phyloP scores from a whole-genome alignment of 2,329 filamentous ascomycete genomes.

The Hirsutella rhossiliensis region DNA sequence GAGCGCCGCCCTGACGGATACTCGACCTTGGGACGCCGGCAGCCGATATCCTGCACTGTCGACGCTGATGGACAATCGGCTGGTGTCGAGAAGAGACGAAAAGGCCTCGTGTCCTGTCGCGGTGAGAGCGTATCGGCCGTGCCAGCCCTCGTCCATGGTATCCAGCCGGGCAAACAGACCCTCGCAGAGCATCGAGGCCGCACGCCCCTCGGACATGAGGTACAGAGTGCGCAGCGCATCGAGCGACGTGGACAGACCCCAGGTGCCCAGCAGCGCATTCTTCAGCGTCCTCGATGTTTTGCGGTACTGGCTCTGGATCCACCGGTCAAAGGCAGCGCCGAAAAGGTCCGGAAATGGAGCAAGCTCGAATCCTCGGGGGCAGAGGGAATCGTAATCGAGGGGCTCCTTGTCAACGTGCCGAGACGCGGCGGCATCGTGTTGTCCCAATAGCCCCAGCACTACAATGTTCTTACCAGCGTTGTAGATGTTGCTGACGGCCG shows the following conservation, averaged over 20 bases:
- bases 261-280: slow-evolving; percentile 54
- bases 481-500: slow-evolving; percentile 61
- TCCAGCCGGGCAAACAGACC: slow-evolving; percentile 69
- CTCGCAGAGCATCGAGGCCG: slow-evolving; percentile 52
- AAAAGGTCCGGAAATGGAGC: slow-evolving; percentile 68
- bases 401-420: slow-evolving; percentile 24
- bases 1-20: slow-evolving; percentile 45
- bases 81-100: slow-evolving; percentile 41
- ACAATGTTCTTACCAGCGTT: slow-evolving; percentile 81
- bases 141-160: slow-evolving; percentile 48
- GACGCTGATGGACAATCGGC: slow-evolving; percentile 50
- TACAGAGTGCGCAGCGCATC: slow-evolving; percentile 61
- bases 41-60: slow-evolving; percentile 25
- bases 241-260: slow-evolving; percentile 53
- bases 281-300: slow-evolving; percentile 56
- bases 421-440: slow-evolving; percentile 25
- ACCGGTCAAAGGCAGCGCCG: slow-evolving; percentile 54
- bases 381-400: slow-evolving; percentile 47
- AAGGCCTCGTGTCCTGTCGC: slow-evolving; percentile 67
- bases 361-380: slow-evolving; percentile 32
- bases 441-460: slow-evolving; percentile 62
- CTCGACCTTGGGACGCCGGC: slow-evolving; percentile 33
- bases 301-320: slow-evolving; percentile 65
- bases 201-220: slow-evolving; percentile 61
- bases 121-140: slow-evolving; percentile 70